Evolutionary conservation across 1,284 basidiomycete genomes (phyloP).

Genomic region (Violaceomyces palustris): DNA sequence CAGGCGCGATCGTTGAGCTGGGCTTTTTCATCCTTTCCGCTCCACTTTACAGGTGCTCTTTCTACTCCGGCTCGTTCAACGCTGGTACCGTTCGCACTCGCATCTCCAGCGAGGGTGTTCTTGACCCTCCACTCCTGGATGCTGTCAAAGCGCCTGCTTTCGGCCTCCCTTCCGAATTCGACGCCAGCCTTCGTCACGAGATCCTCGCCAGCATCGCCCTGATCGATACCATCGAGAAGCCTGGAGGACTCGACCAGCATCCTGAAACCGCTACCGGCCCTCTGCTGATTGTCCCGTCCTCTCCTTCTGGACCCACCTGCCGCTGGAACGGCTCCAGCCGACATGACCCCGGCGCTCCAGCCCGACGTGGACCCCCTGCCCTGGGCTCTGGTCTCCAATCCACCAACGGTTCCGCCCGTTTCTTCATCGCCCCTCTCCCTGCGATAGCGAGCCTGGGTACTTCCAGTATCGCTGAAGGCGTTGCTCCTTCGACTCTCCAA

Average conservation of each 20-base stretch:
- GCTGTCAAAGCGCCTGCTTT: conserved; percentile 16
- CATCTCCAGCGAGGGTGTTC: not conserved
- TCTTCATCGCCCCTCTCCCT: not conserved
- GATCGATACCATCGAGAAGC: too few relatives aligned
- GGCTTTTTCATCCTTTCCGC: too few relatives aligned
- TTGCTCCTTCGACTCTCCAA: conserved; percentile 2
- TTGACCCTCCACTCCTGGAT: conserved; percentile 31
- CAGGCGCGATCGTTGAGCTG: too few relatives aligned
- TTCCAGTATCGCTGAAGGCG: conserved; percentile 28
- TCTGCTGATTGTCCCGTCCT: too few relatives aligned
- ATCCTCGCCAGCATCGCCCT: too few relatives aligned
- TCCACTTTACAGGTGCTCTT: too few relatives aligned
- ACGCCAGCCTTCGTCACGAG: too few relatives aligned
- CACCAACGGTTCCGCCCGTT: not conserved
- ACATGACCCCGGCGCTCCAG: conserved; percentile 27
- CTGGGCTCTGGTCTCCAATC: not conserved
- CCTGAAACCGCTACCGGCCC: too few relatives aligned
- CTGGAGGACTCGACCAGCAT: too few relatives aligned
- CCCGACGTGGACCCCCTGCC: conserved; percentile 18
- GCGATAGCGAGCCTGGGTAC: conserved; percentile 9
- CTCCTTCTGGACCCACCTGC: too few relatives aligned
- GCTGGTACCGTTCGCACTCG: too few relatives aligned
- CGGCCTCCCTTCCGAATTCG: conserved; percentile 20
- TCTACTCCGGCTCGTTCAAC: too few relatives aligned
- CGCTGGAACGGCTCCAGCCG: conserved; percentile 22